A percentile compares a stretch with the other conserved stretches of the same genome.
phyloP scores from a whole-genome alignment of 2,329 filamentous ascomycete genomes.

The Endoconidiophora polonica region DNA sequence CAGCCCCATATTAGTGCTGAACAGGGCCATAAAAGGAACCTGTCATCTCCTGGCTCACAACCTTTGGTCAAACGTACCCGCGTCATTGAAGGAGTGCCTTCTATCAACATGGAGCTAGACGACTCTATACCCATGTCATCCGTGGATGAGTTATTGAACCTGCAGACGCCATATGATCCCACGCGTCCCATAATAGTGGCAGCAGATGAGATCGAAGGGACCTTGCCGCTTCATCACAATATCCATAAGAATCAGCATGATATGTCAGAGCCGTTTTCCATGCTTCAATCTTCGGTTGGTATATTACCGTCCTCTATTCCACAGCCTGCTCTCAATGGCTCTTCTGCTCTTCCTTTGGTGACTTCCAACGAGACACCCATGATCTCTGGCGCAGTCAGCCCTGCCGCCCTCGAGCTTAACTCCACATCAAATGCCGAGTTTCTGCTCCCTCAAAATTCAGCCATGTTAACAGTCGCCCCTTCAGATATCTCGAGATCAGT shows the following conservation, averaged over 20 bases:
- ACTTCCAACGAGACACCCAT: neutral
- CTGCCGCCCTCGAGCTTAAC: slow-evolving; percentile 21
- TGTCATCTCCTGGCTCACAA: slow-evolving; percentile 10
- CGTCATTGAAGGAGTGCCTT: slow-evolving; percentile 1
- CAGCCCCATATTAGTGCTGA: slow-evolving; percentile 5
- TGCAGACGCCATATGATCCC: slow-evolving; percentile 12
- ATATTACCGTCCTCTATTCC: slow-evolving; percentile 1
- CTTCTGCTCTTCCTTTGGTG: slow-evolving; percentile 15
- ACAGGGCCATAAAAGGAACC: slow-evolving; percentile 8
- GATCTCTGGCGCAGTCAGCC: slow-evolving; percentile 9
- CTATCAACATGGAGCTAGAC: slow-evolving; percentile 7
- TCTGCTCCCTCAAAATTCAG: slow-evolving; percentile 3
- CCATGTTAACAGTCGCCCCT: slow-evolving; percentile 21
- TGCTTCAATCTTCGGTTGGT: slow-evolving; percentile 1
- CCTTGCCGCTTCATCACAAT: neutral
- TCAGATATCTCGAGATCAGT: slow-evolving; percentile 22
- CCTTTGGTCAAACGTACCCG: slow-evolving; percentile 11
- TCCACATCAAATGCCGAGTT: slow-evolving; percentile 4
- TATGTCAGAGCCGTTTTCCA: slow-evolving; percentile 1
- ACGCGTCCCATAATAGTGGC: slow-evolving; percentile 10
- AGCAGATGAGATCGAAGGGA: slow-evolving; percentile 5
- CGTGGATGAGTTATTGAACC: slow-evolving; percentile 10
- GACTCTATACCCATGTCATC: slow-evolving; percentile 8
- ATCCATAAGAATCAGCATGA: neutral
- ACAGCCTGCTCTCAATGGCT: neutral